These are phyloP conservation scores for Metschnikowia hibisci DNA, from an alignment of 805 yeast species.

Conservation along the genomic window DNA sequence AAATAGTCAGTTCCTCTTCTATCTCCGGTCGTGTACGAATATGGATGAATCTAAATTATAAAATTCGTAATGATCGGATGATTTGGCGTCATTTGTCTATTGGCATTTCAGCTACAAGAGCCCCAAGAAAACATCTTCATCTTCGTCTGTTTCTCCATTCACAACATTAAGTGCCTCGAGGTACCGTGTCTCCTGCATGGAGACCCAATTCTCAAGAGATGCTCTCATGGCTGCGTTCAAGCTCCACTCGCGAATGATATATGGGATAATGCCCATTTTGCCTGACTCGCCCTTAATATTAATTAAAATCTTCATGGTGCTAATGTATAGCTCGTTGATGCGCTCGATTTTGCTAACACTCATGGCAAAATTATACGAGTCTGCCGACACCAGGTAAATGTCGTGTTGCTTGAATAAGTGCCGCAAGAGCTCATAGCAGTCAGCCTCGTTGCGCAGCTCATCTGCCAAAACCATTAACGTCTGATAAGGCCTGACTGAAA, in stretches of 20 bases:
- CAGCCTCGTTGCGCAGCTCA: slow-evolving; percentile 21
- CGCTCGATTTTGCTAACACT: slow-evolving; percentile 2
- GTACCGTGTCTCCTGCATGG: slow-evolving; percentile 19
- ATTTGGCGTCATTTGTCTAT: background rate
- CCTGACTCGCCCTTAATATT: slow-evolving; percentile 26
- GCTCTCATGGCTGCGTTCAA: slow-evolving; percentile 27
- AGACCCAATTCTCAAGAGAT: slow-evolving; percentile 22
- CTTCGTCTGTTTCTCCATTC: slow-evolving; percentile 25
- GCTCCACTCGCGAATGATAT: slow-evolving; percentile 37
- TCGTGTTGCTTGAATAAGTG: slow-evolving; percentile 13
- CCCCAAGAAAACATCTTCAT: slow-evolving; percentile 32
- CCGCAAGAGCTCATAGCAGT: slow-evolving; percentile 23
- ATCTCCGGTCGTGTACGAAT: too few relatives aligned
- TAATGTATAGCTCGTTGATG: slow-evolving; percentile 15
- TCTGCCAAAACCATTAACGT: slow-evolving; percentile 21
- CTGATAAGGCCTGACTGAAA: slow-evolving; percentile 23
- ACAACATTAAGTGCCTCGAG: slow-evolving; percentile 22
- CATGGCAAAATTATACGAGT: slow-evolving; percentile 18
- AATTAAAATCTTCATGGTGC: slow-evolving; percentile 25
- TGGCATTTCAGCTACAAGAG: slow-evolving; percentile 18
- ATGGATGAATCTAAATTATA: too few relatives aligned
- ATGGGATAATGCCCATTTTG: slow-evolving; percentile 26
- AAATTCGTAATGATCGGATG: background rate
- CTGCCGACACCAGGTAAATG: slow-evolving; percentile 11
- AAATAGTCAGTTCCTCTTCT: too few relatives aligned